Conservation (phyloP, 352 stramenopile species). For the Globisporangium cederbergense region DNA sequence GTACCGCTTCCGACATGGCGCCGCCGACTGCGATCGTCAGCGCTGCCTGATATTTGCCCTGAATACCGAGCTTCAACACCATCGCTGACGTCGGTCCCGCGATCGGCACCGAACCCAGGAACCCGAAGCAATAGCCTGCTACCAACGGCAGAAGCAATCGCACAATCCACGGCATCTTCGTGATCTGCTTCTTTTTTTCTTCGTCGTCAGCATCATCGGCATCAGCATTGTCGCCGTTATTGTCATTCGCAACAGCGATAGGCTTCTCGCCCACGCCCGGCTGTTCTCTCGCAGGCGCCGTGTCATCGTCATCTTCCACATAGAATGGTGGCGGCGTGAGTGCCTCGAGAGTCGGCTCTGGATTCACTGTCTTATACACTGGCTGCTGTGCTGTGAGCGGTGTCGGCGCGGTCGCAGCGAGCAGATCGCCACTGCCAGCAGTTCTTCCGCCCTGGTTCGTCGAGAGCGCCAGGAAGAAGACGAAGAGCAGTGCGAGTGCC, state of each 20-base stretch:
- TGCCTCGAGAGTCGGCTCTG: neutral
- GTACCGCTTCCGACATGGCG: slow-evolving; percentile 79
- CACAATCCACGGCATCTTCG: slow-evolving; percentile 42
- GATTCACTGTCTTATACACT: neutral
- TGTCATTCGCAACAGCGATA: slow-evolving; percentile 5
- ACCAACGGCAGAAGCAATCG: slow-evolving; percentile 69
- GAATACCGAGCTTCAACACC: slow-evolving; percentile 85
- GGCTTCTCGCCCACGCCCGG: neutral
- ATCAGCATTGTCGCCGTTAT: slow-evolving; percentile 16
- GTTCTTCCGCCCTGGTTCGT: slow-evolving; percentile 9
- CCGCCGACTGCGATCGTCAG: slow-evolving; percentile 81
- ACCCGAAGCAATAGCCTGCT: slow-evolving; percentile 81
- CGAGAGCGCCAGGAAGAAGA: slow-evolving; percentile 44
- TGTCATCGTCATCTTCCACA: neutral
- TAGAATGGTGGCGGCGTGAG: slow-evolving; percentile 5
- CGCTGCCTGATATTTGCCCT: slow-evolving; percentile 78
- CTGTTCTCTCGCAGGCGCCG: slow-evolving; percentile 1
- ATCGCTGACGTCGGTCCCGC: slow-evolving; percentile 84
- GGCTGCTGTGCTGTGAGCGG: slow-evolving; percentile 1
- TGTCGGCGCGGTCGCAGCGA: slow-evolving; percentile 2
- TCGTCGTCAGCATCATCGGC: neutral
- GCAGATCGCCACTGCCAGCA: slow-evolving; percentile 3
- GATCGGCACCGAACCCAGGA: slow-evolving; percentile 81
- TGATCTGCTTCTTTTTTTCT: slow-evolving; percentile 1
- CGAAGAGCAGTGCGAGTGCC: slow-evolving; percentile 54